Conservation (phyloP, 345 rosid species). For the Leavenworthia alabamica region DNA sequence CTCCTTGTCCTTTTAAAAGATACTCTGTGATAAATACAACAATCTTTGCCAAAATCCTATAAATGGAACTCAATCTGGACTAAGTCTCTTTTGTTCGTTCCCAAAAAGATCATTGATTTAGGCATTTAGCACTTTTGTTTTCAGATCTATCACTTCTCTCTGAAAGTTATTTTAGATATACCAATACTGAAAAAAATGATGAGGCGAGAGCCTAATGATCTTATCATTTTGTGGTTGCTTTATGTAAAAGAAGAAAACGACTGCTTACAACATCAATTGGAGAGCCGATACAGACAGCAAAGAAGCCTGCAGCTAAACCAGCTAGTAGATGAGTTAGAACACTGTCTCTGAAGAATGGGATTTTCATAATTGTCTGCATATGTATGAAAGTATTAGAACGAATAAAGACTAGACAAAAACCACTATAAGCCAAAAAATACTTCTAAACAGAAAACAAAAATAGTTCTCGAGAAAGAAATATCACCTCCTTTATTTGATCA, state of each 20-base stretch:
- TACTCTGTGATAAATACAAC: neutral
- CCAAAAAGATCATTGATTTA: neutral
- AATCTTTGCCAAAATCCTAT: slow-evolving; percentile 9
- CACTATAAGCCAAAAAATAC: slow-evolving; percentile 9
- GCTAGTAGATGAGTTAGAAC: slow-evolving; percentile 74
- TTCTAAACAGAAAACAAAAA: neutral
- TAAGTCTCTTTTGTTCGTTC: neutral
- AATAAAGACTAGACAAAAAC: slow-evolving; percentile 17
- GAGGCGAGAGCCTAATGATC: neutral
- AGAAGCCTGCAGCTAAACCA: slow-evolving; percentile 90
- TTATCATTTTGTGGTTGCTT: slow-evolving; percentile 16
- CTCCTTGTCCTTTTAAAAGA: slow-evolving; percentile 5
- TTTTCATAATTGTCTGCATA: slow-evolving; percentile 92
- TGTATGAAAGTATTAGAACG: slow-evolving; percentile 40
- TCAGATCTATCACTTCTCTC: slow-evolving; percentile 11
- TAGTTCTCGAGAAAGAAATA: neutral
- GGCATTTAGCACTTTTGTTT: slow-evolving; percentile 2
- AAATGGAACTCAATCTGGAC: slow-evolving; percentile 10
- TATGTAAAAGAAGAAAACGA: slow-evolving; percentile 16
- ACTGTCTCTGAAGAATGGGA: slow-evolving; percentile 87
- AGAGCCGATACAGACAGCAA: slow-evolving; percentile 92
- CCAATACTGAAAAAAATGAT: slow-evolving; percentile 4
- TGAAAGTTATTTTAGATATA: slow-evolving; percentile 8
- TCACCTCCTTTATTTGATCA: slow-evolving; percentile 88
- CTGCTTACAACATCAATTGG: slow-evolving; percentile 82